A percentile compares a stretch with the other conserved stretches of the same genome.
Evolutionary conservation across 1,139 yeast species (phyloP).

Genomic region (Magnusiomyces paraingens): DNA sequence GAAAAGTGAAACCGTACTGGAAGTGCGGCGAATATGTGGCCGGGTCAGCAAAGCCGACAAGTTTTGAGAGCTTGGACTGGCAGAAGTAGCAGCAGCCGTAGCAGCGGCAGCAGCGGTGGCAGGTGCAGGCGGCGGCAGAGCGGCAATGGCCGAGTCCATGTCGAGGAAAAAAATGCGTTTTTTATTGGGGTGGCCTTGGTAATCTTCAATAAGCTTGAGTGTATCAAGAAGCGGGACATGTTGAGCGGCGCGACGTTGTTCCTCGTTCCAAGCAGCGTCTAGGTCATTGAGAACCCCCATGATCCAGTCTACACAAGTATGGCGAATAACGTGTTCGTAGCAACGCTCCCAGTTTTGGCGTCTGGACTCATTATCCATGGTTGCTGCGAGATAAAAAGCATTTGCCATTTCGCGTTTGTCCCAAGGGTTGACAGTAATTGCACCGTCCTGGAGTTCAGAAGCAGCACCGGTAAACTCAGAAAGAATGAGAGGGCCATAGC

Average conservation of each 20-base stretch:
- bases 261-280: constrained; percentile 56
- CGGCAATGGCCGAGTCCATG: constrained; percentile 33
- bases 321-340: constrained; percentile 50
- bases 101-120: background rate
- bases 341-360: constrained; percentile 55
- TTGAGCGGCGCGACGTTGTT: constrained; percentile 37
- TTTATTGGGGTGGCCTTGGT: constrained; percentile 13
- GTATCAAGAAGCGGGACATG: constrained; percentile 29
- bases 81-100: background rate
- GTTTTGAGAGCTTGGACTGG: background rate
- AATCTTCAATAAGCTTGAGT: constrained; percentile 21
- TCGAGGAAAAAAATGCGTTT: constrained; percentile 52
- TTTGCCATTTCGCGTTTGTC: constrained; percentile 61
- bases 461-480: constrained; percentile 97
- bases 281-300: constrained; percentile 50
- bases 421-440: constrained; percentile 82
- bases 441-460: constrained; percentile 48
- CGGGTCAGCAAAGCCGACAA: background rate
- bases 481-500: constrained; percentile 73
- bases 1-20: background rate
- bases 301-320: constrained; percentile 77
- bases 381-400: constrained; percentile 54
- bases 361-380: constrained; percentile 56
- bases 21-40: background rate
- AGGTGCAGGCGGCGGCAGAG: background rate